Conservation (phyloP, 2,329 filamentous ascomycete genomes). For the Fusarium torreyae region DNA sequence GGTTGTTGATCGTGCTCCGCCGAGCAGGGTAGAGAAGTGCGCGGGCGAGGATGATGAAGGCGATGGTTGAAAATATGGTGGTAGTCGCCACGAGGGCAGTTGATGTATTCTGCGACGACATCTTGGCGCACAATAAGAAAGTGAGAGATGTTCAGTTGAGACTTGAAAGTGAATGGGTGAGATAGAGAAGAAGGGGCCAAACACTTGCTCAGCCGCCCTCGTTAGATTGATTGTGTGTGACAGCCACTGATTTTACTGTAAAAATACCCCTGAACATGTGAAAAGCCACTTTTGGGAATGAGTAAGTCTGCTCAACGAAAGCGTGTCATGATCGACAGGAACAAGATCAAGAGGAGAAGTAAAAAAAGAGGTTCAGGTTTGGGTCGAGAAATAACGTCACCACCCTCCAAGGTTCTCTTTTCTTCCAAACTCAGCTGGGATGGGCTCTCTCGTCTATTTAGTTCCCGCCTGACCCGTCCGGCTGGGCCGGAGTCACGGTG, state of each 20-base stretch:
- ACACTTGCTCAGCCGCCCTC: conserved; percentile 26
- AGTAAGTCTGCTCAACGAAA: not conserved
- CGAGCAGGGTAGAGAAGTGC: conserved; percentile 59
- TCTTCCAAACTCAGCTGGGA: conserved; percentile 2
- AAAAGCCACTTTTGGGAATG: not conserved
- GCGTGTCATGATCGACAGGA: conserved; percentile 1
- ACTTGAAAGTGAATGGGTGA: conserved; percentile 6
- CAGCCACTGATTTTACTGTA: conserved; percentile 10
- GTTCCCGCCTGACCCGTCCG: conserved; percentile 7
- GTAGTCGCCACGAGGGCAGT: conserved; percentile 56
- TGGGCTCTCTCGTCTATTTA: conserved; percentile 11
- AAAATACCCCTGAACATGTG: not conserved
- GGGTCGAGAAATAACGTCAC: conserved; percentile 17
- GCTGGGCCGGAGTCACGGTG: not conserved
- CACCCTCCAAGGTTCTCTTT: not conserved
- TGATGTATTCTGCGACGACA: conserved; percentile 35
- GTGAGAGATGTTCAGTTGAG: not conserved
- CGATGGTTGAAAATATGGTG: conserved; percentile 60
- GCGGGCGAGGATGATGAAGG: conserved; percentile 55
- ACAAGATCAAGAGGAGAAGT: not conserved
- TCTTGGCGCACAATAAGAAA: conserved; percentile 3
- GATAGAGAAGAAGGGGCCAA: conserved; percentile 10
- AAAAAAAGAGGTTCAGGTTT: not conserved
- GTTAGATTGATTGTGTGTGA: not conserved
- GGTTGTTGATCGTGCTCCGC: conserved; percentile 60